These are phyloP conservation scores for Pythium aristosporum DNA, from an alignment of 352 stramenopile species.

Conservation along the genomic window DNA sequence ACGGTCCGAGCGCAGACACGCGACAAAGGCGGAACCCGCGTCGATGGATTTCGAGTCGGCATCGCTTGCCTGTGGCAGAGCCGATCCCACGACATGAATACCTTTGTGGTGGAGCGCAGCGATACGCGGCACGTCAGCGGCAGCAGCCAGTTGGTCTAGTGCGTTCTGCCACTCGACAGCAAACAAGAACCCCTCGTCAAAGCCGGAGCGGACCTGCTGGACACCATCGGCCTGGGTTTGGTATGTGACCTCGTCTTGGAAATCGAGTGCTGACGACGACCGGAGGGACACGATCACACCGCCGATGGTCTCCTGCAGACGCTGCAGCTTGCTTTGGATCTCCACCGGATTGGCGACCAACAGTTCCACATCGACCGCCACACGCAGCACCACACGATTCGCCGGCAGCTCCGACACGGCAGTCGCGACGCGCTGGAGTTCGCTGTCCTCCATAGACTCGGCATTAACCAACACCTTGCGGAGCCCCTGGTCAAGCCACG, in stretches of 20 bases:
- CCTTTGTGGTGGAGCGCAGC: constrained; percentile 59
- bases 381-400: constrained; percentile 56
- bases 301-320: constrained; percentile 32
- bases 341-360: constrained; percentile 21
- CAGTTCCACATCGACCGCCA: constrained; percentile 39
- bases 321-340: constrained; percentile 39
- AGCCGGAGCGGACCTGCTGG: constrained; percentile 35
- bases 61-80: constrained; percentile 26
- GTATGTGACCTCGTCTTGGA: constrained; percentile 29
- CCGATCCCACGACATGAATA: constrained; percentile 52
- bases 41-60: constrained; percentile 29
- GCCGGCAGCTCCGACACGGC: constrained; percentile 68
- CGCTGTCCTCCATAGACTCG: constrained; percentile 40
- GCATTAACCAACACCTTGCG: constrained; percentile 55
- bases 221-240: constrained; percentile 31
- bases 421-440: constrained; percentile 46
- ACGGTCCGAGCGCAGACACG: constrained; percentile 88
- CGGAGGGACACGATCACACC: constrained; percentile 52
- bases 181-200: constrained; percentile 56
- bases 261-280: constrained; percentile 15
- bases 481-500: constrained; percentile 69
- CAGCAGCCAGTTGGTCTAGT: constrained; percentile 1
- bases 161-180: constrained; percentile 41
- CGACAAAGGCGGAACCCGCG: constrained; percentile 54
- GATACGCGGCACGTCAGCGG: constrained; percentile 40